Evolutionary conservation across 2,329 filamentous ascomycete genomes (phyloP).

Genomic region (Periconia sp.): DNA sequence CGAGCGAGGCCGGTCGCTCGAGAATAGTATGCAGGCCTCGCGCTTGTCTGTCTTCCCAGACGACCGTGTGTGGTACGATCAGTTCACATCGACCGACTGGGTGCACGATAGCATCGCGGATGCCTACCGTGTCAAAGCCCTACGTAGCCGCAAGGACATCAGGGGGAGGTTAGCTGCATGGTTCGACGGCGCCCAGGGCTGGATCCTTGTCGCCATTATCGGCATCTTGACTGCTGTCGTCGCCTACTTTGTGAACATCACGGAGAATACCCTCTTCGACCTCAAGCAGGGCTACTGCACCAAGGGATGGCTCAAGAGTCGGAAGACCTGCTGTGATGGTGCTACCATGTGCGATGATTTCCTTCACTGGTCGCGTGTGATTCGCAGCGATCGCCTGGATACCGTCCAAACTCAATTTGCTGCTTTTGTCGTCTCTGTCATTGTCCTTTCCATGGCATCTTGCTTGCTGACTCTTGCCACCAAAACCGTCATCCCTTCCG

Average conservation of each 20-base stretch:
- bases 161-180: constrained; percentile 77
- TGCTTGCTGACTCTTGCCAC: constrained; percentile 85
- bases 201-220: constrained; percentile 90
- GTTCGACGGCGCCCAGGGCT: constrained; percentile 89
- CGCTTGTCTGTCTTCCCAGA: constrained; percentile 73
- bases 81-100: constrained; percentile 98
- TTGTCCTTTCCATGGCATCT: constrained; percentile 72
- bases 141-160: constrained; percentile 82
- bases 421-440: constrained; percentile 75
- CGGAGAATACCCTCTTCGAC: constrained; percentile 85
- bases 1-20: constrained; percentile 52
- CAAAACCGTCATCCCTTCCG: constrained; percentile 92
- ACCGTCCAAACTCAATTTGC: constrained; percentile 74
- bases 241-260: constrained; percentile 88
- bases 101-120: constrained; percentile 97
- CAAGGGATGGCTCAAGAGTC: constrained; percentile 71
- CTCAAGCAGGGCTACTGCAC: constrained; percentile 89
- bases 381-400: constrained; percentile 57
- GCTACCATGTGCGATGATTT: constrained; percentile 64
- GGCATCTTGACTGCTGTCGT: constrained; percentile 83
- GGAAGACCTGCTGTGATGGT: constrained; percentile 68
- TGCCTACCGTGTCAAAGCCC: constrained; percentile 82
- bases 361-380: constrained; percentile 67
- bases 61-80: constrained; percentile 97
- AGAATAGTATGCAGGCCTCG: constrained; percentile 65